Evolutionary conservation across 148 eudicot genomes (phyloP), one percentile per base, ranked within the genome.

Genomic region (Mesembryanthemum crystallinum): DNA sequence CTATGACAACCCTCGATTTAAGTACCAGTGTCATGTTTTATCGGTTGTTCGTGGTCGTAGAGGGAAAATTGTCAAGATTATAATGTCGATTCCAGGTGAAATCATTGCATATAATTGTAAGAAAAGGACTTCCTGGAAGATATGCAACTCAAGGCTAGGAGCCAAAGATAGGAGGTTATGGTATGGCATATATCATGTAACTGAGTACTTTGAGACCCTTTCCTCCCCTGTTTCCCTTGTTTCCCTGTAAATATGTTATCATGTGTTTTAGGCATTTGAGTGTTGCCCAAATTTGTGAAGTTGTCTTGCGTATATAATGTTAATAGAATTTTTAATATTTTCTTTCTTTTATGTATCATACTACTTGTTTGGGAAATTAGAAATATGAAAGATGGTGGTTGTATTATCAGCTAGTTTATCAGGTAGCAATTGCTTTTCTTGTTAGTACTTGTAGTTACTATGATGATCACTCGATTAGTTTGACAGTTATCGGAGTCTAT

Each of bases 61-160:
- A 28, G 69, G 68, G 49, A 71, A 60, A 29, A n/a, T 69, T 45
- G 45, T 24, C 69, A 67, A 77, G 69, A 60, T 77, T 8, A 77
- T 77, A 28, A 58, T 69, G 69, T 77, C 79, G 1, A 60, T 77
- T 60, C 79, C 74, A 45, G 79, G 68, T 67, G 74, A 77, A 63
- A 27, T 77, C 33, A 77, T 77, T 42, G 74, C 68, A 18, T 69
- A 77, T 33, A 63, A 77, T 61, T 77, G 73, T 32, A 60, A 76
- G 79, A 68, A 58, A 68, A 68, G 68, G 64, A 76, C 73, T 8
- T 37, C 73, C 4, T 51, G 73, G 73, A 60, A 67, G 43, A 68
- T 76, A 57, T 57, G 39, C 32, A n/a, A 76, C 51, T 57, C 73
- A 45, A 75, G 64, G 23, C 24, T 37, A 37, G 29, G 47, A 18